Conservation (phyloP, 1,284 basidiomycete species). For the Flammula alnicola region DNA sequence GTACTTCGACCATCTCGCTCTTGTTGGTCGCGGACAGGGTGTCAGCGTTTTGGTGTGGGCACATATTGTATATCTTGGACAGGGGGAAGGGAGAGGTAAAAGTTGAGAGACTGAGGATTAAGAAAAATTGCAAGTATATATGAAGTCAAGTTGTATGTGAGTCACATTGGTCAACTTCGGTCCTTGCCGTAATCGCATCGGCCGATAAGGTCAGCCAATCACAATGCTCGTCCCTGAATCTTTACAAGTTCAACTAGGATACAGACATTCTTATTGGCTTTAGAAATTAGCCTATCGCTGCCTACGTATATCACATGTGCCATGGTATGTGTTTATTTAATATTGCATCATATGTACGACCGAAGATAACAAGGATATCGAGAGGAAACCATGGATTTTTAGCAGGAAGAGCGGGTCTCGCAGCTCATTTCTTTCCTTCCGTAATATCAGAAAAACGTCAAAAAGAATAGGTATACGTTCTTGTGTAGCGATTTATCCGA, state of each 20-base stretch:
- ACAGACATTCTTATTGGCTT: no score
- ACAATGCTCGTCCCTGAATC: neutral
- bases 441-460: no score
- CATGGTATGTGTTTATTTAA: no score
- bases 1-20: slow-evolving; percentile 71
- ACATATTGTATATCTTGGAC: slow-evolving; percentile 69
- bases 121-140: slow-evolving; percentile 8
- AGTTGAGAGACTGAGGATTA: slow-evolving; percentile 2
- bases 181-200: slow-evolving; percentile 5
- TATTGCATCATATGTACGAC: neutral
- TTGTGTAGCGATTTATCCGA: no score
- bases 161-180: slow-evolving; percentile 3
- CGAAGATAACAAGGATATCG: neutral
- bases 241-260: no score
- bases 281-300: no score
- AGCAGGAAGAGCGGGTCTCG: no score
- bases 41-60: slow-evolving; percentile 65
- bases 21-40: slow-evolving; percentile 46
- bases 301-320: no score
- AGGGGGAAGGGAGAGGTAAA: slow-evolving; percentile 8
- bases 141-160: slow-evolving; percentile 7
- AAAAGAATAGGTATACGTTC: no score
- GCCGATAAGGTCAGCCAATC: slow-evolving; percentile 10
- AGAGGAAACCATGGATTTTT: no score
- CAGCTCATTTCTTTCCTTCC: no score